These are phyloP conservation scores for Cladosporium phlei DNA, from an alignment of 2,329 filamentous ascomycete species.

Conservation along the genomic window DNA sequence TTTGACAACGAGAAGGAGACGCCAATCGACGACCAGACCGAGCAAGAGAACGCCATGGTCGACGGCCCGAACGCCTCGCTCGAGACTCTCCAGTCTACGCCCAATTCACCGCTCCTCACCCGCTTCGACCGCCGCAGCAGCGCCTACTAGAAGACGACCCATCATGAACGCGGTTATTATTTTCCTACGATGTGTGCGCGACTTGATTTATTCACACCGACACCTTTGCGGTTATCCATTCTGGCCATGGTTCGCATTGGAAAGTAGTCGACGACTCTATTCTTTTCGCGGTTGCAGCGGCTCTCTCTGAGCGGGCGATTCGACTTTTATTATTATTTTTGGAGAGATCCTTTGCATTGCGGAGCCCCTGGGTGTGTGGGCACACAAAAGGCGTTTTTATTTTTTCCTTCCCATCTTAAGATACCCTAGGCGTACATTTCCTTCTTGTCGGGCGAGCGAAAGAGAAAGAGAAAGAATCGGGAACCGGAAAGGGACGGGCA, in stretches of 20 bases:
- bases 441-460: too few relatives aligned
- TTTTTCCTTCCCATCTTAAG: conserved; percentile 12
- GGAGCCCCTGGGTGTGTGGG: background rate
- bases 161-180: background rate
- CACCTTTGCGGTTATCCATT: too few relatives aligned
- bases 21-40: conserved; percentile 16
- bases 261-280: too few relatives aligned
- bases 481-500: background rate
- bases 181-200: background rate
- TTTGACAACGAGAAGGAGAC: conserved; percentile 26
- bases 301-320: conserved; percentile 7
- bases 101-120: conserved; percentile 27
- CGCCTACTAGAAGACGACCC: background rate
- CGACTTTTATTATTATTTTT: background rate
- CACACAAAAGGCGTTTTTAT: conserved; percentile 12
- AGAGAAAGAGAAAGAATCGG: background rate
- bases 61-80: conserved; percentile 24
- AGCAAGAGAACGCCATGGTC: conserved; percentile 16
- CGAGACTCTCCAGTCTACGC: conserved; percentile 23
- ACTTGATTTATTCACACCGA: too few relatives aligned
- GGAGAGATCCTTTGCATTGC: background rate
- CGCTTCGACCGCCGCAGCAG: conserved; percentile 13
- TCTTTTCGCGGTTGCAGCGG: too few relatives aligned
- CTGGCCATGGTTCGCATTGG: too few relatives aligned
- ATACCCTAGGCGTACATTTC: conserved; percentile 15